Base-by-base conservation (phyloP, 1,139 yeast genomes). In the Candida sojae region DNA sequence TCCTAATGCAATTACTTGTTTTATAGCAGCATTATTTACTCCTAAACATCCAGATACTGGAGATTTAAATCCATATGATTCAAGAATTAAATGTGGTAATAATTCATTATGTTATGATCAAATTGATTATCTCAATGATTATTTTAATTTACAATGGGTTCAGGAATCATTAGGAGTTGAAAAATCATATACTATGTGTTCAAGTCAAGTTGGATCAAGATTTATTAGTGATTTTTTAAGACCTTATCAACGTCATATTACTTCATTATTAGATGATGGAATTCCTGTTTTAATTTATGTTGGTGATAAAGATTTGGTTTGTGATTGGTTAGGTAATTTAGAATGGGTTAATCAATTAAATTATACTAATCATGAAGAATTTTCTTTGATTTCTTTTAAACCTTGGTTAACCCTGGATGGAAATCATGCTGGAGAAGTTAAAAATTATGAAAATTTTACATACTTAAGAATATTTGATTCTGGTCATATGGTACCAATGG, bases 51-150 rank as follows among this genome's bases (percentile, higher is more conserved):
- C 62, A 13, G 55, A 60, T 39, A 35, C 32, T 21, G 58, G 58
- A 11, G 97, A 97, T 38, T 83, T 86, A 65, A 92, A 93, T 63
- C 96, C 91, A 42, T 93, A 93, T 67, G 98, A 93, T 62, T 87
- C 93, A 58, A 84, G 98, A 69, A 82, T 79, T 61, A 77, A 79
- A 64, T 93, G 99, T 70, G 77, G 71, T 33, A 90, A 85, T 56
- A 84, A 84, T 52, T 83, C 84, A 43, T 72, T 79, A 45, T 92
- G 98, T 70, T 92, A 93, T 55, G 51, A 50, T n/a, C 64, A 57
- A 42, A 59, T 66, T 59, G 55, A 55, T 39, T 65, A 60, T 46
- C 49, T 68, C 44, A 67, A 64, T 34, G 70, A 68, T 31, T 70
- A 61, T 56, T 67, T 70, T 54, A 69, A 70, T 50, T 56, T 53